phyloP scores from a whole-genome alignment of 2,329 filamentous ascomycete genomes.

The Cordyceps cicadae region DNA sequence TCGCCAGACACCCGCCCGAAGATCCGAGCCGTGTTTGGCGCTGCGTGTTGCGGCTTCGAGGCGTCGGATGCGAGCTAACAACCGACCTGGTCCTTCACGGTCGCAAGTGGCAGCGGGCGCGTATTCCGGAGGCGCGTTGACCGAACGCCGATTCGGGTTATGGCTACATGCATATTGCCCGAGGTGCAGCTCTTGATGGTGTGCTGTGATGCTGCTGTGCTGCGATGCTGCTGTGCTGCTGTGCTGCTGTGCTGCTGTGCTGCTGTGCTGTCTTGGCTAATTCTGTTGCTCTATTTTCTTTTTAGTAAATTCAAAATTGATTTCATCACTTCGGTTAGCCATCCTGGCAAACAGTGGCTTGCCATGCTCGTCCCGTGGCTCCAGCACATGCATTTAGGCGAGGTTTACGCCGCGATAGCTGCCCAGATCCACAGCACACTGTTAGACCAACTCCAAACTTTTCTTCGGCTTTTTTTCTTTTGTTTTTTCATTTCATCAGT shows the following conservation, averaged over 20 bases:
- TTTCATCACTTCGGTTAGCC: not conserved
- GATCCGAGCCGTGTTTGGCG: conserved; percentile 1
- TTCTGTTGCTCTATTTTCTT: too few relatives aligned
- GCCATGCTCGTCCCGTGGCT: not conserved
- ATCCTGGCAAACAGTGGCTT: not conserved
- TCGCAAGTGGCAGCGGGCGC: not conserved
- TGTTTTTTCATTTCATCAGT: too few relatives aligned
- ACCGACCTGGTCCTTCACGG: not conserved
- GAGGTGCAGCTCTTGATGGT: not conserved
- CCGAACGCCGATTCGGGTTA: not conserved
- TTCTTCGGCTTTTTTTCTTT: not conserved
- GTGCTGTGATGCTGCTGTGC: not conserved
- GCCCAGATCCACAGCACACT: not conserved
- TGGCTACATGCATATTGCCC: conserved; percentile 3
- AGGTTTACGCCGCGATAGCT: conserved; percentile 9
- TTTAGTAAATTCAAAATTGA: too few relatives aligned
- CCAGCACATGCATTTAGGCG: conserved; percentile 7
- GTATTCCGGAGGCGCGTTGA: not conserved
- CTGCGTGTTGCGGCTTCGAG: not conserved
- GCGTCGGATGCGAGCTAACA: conserved; percentile 11
- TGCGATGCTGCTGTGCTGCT: not conserved
- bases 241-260: not conserved
- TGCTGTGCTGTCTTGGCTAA: not conserved
- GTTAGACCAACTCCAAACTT: not conserved
- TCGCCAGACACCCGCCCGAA: not conserved